These are phyloP conservation scores for Chlamydomonas schloesseri DNA, from an alignment of 139 green algal genomes.

Conservation along the genomic window DNA sequence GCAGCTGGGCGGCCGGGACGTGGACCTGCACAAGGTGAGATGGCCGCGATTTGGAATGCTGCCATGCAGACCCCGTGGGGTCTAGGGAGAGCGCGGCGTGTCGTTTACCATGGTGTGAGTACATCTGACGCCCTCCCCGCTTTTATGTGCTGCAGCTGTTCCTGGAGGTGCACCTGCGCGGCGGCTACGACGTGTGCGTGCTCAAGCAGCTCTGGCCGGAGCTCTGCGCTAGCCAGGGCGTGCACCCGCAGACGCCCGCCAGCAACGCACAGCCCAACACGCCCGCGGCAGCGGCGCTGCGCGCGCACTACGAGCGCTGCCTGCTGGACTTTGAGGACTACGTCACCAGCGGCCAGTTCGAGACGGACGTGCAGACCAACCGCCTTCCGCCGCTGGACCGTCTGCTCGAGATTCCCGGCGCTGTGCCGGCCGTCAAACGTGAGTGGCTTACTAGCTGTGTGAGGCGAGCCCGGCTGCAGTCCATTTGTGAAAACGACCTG, in stretches of 20 bases:
- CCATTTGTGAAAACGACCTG: no score
- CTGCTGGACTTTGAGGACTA: slow-evolving; percentile 89
- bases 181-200: slow-evolving; percentile 81
- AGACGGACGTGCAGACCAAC: background rate
- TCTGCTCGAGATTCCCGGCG: background rate
- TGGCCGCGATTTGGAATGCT: no score
- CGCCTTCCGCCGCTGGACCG: slow-evolving; percentile 13
- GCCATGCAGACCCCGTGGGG: no score
- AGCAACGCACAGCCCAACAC: slow-evolving; percentile 25
- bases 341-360: slow-evolving; percentile 48
- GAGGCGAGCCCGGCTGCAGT: no score
- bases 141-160: slow-evolving; percentile 63
- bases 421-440: slow-evolving; percentile 11
- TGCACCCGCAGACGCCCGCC: slow-evolving; percentile 76
- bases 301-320: slow-evolving; percentile 83
- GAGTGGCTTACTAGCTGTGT: no score
- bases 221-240: slow-evolving; percentile 71
- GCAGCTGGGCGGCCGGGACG: slow-evolving; percentile 73
- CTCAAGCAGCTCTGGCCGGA: slow-evolving; percentile 79
- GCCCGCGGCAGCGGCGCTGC: slow-evolving; percentile 77
- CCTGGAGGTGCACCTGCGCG: slow-evolving; percentile 77
- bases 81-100: no score
- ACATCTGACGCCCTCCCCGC: no score
- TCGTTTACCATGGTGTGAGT: no score
- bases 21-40: slow-evolving; percentile 78